Evolutionary conservation across 345 rosid species (phyloP), one percentile per base, ranked within the genome.

Genomic region (Trapa bicornis): DNA sequence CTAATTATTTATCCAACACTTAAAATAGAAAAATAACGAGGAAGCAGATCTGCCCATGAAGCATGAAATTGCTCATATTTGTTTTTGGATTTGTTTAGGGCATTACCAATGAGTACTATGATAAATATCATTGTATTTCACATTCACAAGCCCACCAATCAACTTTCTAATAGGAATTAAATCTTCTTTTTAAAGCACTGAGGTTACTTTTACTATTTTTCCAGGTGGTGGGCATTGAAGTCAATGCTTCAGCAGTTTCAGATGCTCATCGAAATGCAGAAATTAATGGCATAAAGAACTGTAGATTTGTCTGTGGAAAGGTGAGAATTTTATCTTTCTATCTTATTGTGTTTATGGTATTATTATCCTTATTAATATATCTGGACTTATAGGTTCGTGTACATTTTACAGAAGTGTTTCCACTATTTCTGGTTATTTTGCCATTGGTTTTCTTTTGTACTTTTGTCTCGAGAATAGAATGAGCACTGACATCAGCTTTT

Each of bases 201-300:
- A 71, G 36, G 16, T 41, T 68, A 45, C 64, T 62, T 67, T 60
- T 50, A 37, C 58, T 60, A 33, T 65, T 17, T 72, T 71, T 73
- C 68, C 82, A 88, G 99, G 96, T 91, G 65, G 79, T 94, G 41
- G 99, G 99, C 70, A 84, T 91, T 77, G 99, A 94, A 83, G 87
- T 91, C 96, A 94, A 94, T 75, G 91, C 93, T 64, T 94, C 99
- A 56, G 97, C 99, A 22, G 96, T 94, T 68, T 82, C 80, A 70
- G 97, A 94, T 85, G 99, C 99, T 29, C 80, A 83, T 62, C 70
- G 81, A 58, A 94, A 94, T 75, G 99, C 99, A 60, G 87, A 85
- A 81, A 83, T 87, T 68, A 94, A 94, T 77, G 89, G 87, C 82
- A 84, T 94, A 73, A 86, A 77, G 66, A 91, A 94, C 81, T 85